phyloP scores from a whole-genome alignment of 352 stramenopile species.

The Pythium volutum region DNA sequence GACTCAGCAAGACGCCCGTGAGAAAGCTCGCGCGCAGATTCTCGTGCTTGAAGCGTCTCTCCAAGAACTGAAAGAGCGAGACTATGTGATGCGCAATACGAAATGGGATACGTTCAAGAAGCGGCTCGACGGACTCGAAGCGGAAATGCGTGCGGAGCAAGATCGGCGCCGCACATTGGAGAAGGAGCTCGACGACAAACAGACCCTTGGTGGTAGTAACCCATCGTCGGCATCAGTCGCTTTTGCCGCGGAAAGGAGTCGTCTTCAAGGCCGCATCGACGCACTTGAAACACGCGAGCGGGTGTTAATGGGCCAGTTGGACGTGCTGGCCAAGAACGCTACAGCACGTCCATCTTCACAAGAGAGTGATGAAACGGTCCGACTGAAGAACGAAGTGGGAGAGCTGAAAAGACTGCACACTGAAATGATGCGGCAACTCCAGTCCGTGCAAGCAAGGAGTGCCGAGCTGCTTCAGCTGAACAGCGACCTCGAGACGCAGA shows the following conservation, averaged over 20 bases:
- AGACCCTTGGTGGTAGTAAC: slow-evolving; percentile 23
- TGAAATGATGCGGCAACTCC: slow-evolving; percentile 51
- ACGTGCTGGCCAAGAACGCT: slow-evolving; percentile 28
- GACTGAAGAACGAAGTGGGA: slow-evolving; percentile 12
- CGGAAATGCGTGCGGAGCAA: slow-evolving; percentile 54
- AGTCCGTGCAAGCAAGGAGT: slow-evolving; percentile 38
- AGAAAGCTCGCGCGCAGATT: slow-evolving; percentile 35
- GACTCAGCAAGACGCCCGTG: slow-evolving; percentile 30
- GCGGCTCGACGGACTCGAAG: slow-evolving; percentile 62
- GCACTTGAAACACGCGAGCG: slow-evolving; percentile 65
- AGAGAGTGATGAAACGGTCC: slow-evolving; percentile 21
- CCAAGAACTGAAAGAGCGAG: slow-evolving; percentile 50
- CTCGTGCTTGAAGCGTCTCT: slow-evolving; percentile 47
- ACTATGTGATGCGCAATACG: slow-evolving; percentile 53
- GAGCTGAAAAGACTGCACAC: slow-evolving; percentile 22
- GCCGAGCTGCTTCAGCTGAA: slow-evolving; percentile 42
- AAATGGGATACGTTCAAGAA: slow-evolving; percentile 74
- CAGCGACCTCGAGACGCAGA: slow-evolving; percentile 39
- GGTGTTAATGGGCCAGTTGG: slow-evolving; percentile 54
- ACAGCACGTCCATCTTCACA: slow-evolving; percentile 29
- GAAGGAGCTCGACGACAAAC: slow-evolving; percentile 58
- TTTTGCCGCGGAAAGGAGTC: slow-evolving; percentile 33
- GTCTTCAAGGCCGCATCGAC: slow-evolving; percentile 57
- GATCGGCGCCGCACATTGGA: slow-evolving; percentile 52
- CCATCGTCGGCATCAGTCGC: slow-evolving; percentile 7